Base-by-base conservation (phyloP, 2,329 filamentous ascomycete species). In the Colletotrichum trifolii region DNA sequence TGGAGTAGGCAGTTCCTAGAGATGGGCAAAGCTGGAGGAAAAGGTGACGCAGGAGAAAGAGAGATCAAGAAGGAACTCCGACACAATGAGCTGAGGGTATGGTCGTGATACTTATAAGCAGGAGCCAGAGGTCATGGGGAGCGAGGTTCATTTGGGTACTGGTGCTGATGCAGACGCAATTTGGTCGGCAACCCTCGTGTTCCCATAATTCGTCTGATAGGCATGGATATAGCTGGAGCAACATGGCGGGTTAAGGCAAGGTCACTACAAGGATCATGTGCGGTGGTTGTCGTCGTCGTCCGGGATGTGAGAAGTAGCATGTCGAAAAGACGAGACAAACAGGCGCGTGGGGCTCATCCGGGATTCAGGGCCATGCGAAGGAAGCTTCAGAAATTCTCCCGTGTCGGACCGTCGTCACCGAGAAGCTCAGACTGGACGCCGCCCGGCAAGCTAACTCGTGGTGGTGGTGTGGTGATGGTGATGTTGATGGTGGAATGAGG, bases 391-490 rank as follows among this genome's bases (percentile, higher is more conserved):
- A 42, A 73, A 75, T 77, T 79, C 75, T 79, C 75, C 78, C 77
- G 76, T 71, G 70, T 80, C 83, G 83, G 83, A 83, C 81, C 83
- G 83, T 84, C 76, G 75, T 77, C 78, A 81, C 83, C 83, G 83
- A 82, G 74, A 76, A 77, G 66, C 66, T 66, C 73, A 71, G 54
- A 73, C 75, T 71, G 71, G 75, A 72, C 71, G 73, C 71, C 72
- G 72, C 58, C 69, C 60, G 61, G 55, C 39, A 47, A 11, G 38
- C 11, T 25, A 38, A 8, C 25, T 25, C 33, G 40, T 49, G 7
- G 48, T 36, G 11, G 48, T 43, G 52, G 52, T 54, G 52, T 38
- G 52, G 35, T 54, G 39, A 36, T 25, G 25, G 25, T 25, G 25
- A 25, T 25, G 25, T 25, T 25, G 25, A 25, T 25, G 25, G 25